phyloP scores from a whole-genome alignment of 208 protist species.

The Trypanosoma melophagium region DNA sequence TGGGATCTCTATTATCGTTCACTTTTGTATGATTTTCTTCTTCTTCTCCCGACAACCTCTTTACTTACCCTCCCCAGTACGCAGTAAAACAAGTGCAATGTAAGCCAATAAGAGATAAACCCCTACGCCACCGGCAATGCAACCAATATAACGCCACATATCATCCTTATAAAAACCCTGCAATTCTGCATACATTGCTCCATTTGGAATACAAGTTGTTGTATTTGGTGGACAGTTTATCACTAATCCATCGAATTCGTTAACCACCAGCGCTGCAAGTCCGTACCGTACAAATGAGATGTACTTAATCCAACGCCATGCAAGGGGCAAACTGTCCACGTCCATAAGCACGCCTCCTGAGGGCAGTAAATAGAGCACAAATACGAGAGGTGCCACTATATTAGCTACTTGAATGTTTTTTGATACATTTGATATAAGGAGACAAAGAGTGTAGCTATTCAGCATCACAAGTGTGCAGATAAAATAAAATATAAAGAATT shows the following conservation, averaged over 20 bases:
- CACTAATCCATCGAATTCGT: constrained; percentile 68
- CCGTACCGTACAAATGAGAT: constrained; percentile 71
- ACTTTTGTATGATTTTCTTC: neutral
- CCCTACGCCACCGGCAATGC: constrained; percentile 31
- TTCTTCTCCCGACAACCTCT: neutral
- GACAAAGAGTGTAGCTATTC: constrained; percentile 62
- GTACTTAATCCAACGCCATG: constrained; percentile 80
- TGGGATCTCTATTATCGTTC: too few species aligned
- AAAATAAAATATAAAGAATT: constrained; percentile 48
- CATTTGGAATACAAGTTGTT: constrained; percentile 36
- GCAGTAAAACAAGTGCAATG: constrained; percentile 33
- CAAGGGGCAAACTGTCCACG: constrained; percentile 45
- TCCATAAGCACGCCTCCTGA: constrained; percentile 67
- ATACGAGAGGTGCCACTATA: constrained; percentile 54
- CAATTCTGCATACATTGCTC: constrained; percentile 40
- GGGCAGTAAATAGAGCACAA: constrained; percentile 65
- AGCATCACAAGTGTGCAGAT: constrained; percentile 52
- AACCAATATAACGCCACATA: constrained; percentile 21
- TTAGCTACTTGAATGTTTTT: constrained; percentile 57
- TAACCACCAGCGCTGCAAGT: constrained; percentile 55
- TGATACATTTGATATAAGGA: constrained; percentile 63
- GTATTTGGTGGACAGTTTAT: constrained; percentile 34
- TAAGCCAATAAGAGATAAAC: constrained; percentile 59
- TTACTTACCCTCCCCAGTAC: constrained; percentile 3
- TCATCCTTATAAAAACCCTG: constrained; percentile 45